Evolutionary conservation across 106 monocot genomes (phyloP).

Genomic region (Phalaenopsis equestris): DNA sequence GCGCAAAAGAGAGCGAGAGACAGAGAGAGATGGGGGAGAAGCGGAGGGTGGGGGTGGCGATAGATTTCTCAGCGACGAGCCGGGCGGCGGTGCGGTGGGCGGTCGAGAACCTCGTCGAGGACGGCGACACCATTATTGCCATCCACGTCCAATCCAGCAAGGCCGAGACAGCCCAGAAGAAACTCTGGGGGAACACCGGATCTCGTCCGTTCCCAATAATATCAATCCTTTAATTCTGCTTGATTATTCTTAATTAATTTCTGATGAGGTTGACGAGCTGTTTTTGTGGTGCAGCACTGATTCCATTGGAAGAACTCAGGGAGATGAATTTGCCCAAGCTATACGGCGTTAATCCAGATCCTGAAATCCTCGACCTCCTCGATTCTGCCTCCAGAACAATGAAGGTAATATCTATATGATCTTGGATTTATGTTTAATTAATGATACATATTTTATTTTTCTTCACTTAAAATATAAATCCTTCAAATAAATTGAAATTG

Average conservation of each 20-base stretch:
- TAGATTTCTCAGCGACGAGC: conserved; percentile 80
- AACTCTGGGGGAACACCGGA: conserved; percentile 36
- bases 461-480: not conserved
- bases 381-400: conserved; percentile 51
- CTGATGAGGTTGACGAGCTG: not conserved
- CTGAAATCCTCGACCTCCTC: conserved; percentile 50
- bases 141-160: conserved; percentile 30
- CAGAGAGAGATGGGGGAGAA: conserved; percentile 27
- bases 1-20: not conserved
- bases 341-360: conserved; percentile 47
- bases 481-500: not conserved
- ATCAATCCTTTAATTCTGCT: not conserved
- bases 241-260: not conserved
- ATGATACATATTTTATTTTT: not conserved
- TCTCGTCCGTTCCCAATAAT: conserved; percentile 28
- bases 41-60: conserved; percentile 58
- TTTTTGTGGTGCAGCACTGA: conserved; percentile 34
- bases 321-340: conserved; percentile 34
- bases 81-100: conserved; percentile 62
- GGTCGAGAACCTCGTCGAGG: conserved; percentile 56
- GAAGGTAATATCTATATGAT: conserved; percentile 13
- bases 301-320: conserved; percentile 58
- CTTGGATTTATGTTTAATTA: not conserved
- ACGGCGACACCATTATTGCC: conserved; percentile 53
- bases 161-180: conserved; percentile 33